Evolutionary conservation across 1,284 basidiomycete species (phyloP).

Genomic region (Ceratobasidium sp.): DNA sequence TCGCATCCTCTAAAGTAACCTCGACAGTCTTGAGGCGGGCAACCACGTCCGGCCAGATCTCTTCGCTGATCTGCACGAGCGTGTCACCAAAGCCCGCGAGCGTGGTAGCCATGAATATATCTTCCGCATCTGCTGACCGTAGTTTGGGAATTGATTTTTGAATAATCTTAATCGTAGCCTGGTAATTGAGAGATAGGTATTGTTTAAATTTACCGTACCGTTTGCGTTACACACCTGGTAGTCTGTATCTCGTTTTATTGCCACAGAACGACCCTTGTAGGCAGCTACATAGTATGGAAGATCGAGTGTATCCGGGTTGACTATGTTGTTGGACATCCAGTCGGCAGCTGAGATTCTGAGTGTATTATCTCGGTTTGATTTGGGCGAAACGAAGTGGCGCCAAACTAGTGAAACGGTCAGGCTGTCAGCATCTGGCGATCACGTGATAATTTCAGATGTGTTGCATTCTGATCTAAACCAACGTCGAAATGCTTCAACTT

Average conservation of each 20-base stretch:
- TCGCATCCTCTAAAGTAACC: not conserved
- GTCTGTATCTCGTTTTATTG: constrained; percentile 17
- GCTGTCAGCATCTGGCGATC: no score
- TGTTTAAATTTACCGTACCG: not conserved
- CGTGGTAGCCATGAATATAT: not conserved
- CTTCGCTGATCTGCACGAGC: no score
- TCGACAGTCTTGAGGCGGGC: not conserved
- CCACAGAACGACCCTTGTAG: not conserved
- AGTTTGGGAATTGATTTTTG: not conserved
- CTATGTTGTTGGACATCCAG: constrained; percentile 5
- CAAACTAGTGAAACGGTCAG: no score
- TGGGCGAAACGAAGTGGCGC: no score
- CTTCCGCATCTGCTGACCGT: not conserved
- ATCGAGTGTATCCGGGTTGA: not conserved
- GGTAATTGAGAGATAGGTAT: no score
- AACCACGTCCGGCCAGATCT: constrained; percentile 12
- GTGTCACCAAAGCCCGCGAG: not conserved
- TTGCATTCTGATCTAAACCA: no score
- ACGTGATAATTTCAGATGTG: no score
- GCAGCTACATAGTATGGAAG: constrained; percentile 15
- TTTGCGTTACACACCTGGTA: not conserved
- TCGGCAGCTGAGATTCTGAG: no score
- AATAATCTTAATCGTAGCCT: not conserved
- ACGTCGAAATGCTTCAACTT: no score
- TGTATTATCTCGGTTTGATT: no score